phyloP scores from a whole-genome alignment of 2,329 filamentous ascomycete genomes.

The Trichoderma sp. region DNA sequence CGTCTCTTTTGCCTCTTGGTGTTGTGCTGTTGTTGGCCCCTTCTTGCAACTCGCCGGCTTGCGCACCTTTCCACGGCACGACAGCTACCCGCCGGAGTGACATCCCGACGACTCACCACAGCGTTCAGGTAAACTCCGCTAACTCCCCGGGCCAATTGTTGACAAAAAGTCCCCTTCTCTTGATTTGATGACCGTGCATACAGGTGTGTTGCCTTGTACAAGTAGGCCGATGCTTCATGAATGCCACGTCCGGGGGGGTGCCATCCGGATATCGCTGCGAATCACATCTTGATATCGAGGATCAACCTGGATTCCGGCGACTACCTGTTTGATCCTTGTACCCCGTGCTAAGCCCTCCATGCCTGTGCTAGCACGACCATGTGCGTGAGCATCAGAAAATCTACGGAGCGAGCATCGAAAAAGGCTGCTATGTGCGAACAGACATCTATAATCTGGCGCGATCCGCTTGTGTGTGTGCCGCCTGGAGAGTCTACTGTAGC shows the following conservation, averaged over 20 bases:
- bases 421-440: neutral
- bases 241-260: neutral
- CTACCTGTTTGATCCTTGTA: slow-evolving; percentile 8
- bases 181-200: neutral
- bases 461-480: slow-evolving; percentile 15
- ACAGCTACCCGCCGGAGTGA: slow-evolving; percentile 5
- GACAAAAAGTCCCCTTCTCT: neutral
- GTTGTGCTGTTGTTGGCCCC: neutral
- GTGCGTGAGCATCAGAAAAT: neutral
- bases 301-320: neutral
- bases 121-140: neutral
- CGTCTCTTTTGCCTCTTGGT: neutral
- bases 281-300: neutral
- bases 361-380: neutral
- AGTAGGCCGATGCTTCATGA: slow-evolving; percentile 3
- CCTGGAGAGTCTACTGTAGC: slow-evolving; percentile 3
- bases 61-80: neutral
- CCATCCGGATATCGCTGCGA: slow-evolving; percentile 23
- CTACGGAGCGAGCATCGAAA: neutral
- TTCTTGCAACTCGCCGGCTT: neutral
- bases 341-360: neutral
- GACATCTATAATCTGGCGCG: slow-evolving; percentile 2
- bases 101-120: neutral
- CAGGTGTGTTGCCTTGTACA: neutral
- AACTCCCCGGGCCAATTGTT: slow-evolving; percentile 5